Base-by-base conservation (phyloP, 1,139 yeast genomes). In the Hanseniaspora gamundiae region DNA sequence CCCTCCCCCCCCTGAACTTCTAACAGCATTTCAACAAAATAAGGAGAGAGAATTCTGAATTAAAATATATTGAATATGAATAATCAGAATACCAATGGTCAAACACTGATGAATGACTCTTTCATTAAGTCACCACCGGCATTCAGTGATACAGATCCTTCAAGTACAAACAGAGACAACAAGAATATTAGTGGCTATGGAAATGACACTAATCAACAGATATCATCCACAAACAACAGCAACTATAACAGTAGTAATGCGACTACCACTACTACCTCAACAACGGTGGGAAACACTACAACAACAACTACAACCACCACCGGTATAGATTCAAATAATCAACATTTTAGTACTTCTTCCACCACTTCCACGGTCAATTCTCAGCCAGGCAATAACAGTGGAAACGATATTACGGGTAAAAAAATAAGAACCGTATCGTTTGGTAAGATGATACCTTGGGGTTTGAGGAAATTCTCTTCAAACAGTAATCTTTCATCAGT, bases 381-480 rank as follows among this genome's bases (percentile, higher is more conserved):
- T 6, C 9, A 24, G 26, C 9, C 22, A 20, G 16, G 14, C 39
- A 35, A 20, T 9, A 19, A 33, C 22, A 16, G 13, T 6, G n/a
- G 11, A 11, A 19, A 35, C 10, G 14, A 17, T 4, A 19, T 10
- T 16, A 21, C 9, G 3, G 39, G 46, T 29, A 55, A 54, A 20
- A 50, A 53, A 43, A 50, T 50, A 27, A 51, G 61, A 43, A 58
- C 58, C 28, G 51, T 55, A 10, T 59, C 63, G 11, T 53, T 59
- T 35, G 52, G 61, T 1, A 58, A 55, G 42, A 40, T 58, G 30
- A 42, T 59, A 33, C 52, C 60, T 3, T 48, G 55, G 26, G 51
- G 62, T 2, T 52, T 58, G 47, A 52, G 54, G 43, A 46, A 54
- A n/a, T 33, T 33, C 19, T 33, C 36, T 4, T 33, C 36, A 17